Base-by-base conservation (phyloP, 495 filamentous ascomycete species). In the Opeltia flavorubescens region DNA sequence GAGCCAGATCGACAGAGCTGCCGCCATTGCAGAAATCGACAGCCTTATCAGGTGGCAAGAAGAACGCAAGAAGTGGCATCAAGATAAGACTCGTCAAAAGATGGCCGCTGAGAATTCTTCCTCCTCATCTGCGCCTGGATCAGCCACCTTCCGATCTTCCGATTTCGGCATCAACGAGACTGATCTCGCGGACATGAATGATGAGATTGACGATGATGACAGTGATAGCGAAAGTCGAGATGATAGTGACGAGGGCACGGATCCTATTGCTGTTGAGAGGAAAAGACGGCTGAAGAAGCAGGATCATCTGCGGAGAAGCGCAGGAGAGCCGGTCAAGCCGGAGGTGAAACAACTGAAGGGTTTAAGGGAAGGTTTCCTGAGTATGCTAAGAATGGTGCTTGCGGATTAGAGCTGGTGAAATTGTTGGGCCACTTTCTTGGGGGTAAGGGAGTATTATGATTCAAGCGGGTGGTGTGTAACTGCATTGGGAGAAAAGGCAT, bases 81-180 rank as follows among this genome's bases (percentile, higher is more conserved):
- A 93, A 47, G 86, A 93, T 61, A 98, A 98, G 69, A 98, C 91
- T 6, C 69, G 89, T 47, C 91, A 95, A 67, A 98, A 98, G 71
- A 96, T 98, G 91, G 91, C 91, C 4, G 84, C 84, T 13, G 85
- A 86, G 50, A 27, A 25, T 12, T 35, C 53, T 5, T 38, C 23
- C 15, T 61, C 62, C n/a, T 54, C 45, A 20, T 59, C 63, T 25
- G 39, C 56, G 15, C 67, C 67, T 6, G 78, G 74, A 17, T 65
- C 62, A 44, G 58, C 71, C 8, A 70, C 64, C 18, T 89, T 94
- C 65, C 74, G 66, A 51, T 74, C 75, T 29, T 78, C 72, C 48
- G 89, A 95, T 61, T 98, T 98, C 64, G 93, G 93, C 11, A 66
- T 98, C 4, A 78, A 94, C 57, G 76, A 83, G 61, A 80, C 50